A percentile compares a stretch with the other conserved stretches of the same genome.
Conservation (phyloP, 2,329 filamentous ascomycete species). For the Pseudopithomyces chartarum region DNA sequence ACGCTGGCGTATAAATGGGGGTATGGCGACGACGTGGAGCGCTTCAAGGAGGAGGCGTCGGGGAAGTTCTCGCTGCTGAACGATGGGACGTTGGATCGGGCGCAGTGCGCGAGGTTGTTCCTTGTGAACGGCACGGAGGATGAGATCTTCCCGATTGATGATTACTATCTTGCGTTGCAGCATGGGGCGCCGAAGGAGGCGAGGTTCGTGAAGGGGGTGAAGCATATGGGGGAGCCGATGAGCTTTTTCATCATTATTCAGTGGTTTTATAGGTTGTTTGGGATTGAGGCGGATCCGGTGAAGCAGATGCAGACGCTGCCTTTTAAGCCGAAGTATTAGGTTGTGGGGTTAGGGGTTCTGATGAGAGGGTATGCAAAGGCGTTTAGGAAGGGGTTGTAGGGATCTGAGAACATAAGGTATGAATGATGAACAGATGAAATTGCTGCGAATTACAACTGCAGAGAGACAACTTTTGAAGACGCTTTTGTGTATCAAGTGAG, state of each 20-base stretch:
- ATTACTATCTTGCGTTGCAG: slow-evolving; percentile 60
- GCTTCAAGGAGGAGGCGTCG: slow-evolving; percentile 55
- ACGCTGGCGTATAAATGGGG: slow-evolving; percentile 57
- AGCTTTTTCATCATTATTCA: slow-evolving; percentile 54
- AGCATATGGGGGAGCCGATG: slow-evolving; percentile 59
- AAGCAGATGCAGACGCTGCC: slow-evolving; percentile 54
- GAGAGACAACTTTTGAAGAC: too few species aligned
- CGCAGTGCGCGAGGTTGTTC: slow-evolving; percentile 55
- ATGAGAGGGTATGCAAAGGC: not conserved
- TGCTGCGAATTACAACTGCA: too few species aligned
- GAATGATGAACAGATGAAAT: too few species aligned
- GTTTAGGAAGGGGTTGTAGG: not conserved
- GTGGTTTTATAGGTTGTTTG: slow-evolving; percentile 57
- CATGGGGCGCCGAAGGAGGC: slow-evolving; percentile 60
- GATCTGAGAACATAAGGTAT: too few species aligned
- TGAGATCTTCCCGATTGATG: slow-evolving; percentile 67
- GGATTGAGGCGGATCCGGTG: slow-evolving; percentile 47
- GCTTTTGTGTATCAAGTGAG: too few species aligned
- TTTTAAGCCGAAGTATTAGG: slow-evolving; percentile 52
- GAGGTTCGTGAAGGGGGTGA: slow-evolving; percentile 49
- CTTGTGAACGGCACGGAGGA: slow-evolving; percentile 64
- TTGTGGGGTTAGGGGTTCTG: not conserved
- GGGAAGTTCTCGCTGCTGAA: slow-evolving; percentile 60
- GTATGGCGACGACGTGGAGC: slow-evolving; percentile 41
- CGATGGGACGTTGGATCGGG: slow-evolving; percentile 59